Percentiles rank a stretch among this genome's conserved stretches.
Evolutionary conservation across 257 asterid genomes (phyloP).

Genomic region (Solanum verrucosum): DNA sequence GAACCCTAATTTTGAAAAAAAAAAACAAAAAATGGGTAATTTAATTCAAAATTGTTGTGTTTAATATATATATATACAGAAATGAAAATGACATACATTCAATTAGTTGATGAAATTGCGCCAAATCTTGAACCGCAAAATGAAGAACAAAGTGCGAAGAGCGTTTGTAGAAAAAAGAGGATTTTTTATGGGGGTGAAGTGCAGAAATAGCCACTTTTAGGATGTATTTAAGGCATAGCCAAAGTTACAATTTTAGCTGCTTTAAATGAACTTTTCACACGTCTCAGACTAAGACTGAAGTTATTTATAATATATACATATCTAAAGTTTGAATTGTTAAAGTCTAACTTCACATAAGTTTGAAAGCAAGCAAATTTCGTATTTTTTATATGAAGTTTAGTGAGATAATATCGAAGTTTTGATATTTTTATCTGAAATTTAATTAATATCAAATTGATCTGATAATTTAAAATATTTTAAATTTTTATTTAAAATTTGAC

Average conservation of each 20-base stretch:
- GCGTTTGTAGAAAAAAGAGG: not conserved
- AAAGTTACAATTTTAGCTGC: not conserved
- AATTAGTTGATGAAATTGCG: not conserved
- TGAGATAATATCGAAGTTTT: accelerated
- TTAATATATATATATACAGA: not conserved
- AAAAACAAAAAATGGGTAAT: not conserved
- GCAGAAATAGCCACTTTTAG: not conserved
- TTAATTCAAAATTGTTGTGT: not conserved
- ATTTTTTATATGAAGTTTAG: not conserved
- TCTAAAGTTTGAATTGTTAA: not conserved
- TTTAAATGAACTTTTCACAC: not conserved
- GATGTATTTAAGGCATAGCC: not conserved
- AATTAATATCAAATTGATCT: not conserved
- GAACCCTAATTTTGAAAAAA: not conserved
- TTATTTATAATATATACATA: not conserved
- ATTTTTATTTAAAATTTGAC: too few species aligned
- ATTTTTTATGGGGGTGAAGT: not conserved
- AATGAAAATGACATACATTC: not conserved
- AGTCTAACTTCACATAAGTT: not conserved
- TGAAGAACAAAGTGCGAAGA: not conserved
- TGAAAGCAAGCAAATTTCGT: not conserved
- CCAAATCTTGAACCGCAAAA: not conserved
- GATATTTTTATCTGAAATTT: not conserved
- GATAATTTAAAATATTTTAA: not conserved
- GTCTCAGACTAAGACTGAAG: not conserved